Evolutionary conservation across 1,284 basidiomycete genomes (phyloP).

Genomic region (Cryptococcus amylolentus): DNA sequence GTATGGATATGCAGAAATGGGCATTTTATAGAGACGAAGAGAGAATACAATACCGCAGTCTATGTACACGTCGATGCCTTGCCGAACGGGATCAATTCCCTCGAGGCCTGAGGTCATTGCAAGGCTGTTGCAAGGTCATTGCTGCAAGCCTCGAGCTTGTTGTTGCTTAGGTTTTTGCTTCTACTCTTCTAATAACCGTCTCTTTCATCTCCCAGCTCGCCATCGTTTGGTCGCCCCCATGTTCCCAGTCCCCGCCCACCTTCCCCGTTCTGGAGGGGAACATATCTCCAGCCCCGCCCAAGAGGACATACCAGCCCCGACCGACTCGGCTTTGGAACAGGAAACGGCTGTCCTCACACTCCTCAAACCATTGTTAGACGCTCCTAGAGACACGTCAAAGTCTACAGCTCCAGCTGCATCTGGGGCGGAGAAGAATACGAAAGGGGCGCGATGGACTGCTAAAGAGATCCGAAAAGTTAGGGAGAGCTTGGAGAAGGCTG

Average conservation of each 20-base stretch:
- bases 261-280: constrained; percentile 17
- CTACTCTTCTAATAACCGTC: too few relatives aligned
- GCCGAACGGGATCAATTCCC: too few relatives aligned
- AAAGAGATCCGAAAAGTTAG: constrained; percentile 17
- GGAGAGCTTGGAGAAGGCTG: constrained; percentile 20
- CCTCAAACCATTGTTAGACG: constrained; percentile 15
- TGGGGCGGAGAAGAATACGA: background rate
- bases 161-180: too few relatives aligned
- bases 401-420: background rate
- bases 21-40: too few relatives aligned
- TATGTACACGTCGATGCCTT: too few relatives aligned
- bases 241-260: constrained; percentile 32
- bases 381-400: too few relatives aligned
- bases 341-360: constrained; percentile 18
- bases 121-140: too few relatives aligned
- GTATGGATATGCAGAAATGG: too few relatives aligned
- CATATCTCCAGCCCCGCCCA: background rate
- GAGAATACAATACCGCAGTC: too few relatives aligned
- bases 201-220: too few relatives aligned
- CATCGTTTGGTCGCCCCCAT: constrained; percentile 2
- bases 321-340: background rate
- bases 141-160: too few relatives aligned
- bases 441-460: constrained; percentile 13
- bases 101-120: too few relatives aligned
- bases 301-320: constrained; percentile 6